phyloP scores from a whole-genome alignment of 371 early-diverging fungal species.

The Entomophthora muscae region DNA sequence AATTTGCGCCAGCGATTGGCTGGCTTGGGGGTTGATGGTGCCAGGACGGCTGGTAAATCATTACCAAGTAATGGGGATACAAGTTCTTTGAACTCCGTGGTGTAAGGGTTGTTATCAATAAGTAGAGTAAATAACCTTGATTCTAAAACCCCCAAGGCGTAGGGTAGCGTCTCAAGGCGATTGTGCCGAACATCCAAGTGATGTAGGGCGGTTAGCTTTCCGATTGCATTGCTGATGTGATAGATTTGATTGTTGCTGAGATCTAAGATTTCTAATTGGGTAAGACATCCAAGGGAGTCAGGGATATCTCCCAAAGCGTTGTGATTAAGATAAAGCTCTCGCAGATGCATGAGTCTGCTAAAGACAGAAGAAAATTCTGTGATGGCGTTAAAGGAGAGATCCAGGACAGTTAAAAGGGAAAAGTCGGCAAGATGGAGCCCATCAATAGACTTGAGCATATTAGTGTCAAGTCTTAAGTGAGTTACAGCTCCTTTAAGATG shows the following conservation, averaged over 20 bases:
- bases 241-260: neutral
- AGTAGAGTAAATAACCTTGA: conserved; percentile 8
- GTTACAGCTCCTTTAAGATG: conserved; percentile 4
- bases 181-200: conserved; percentile 7
- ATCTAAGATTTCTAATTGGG: conserved; percentile 6
- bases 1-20: conserved; percentile 1
- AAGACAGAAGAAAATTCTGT: neutral
- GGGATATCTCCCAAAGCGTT: neutral
- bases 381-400: conserved; percentile 5
- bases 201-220: conserved; percentile 3
- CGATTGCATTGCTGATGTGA: neutral
- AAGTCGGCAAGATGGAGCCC: neutral
- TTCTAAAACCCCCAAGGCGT: conserved; percentile 5
- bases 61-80: neutral
- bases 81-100: neutral
- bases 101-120: conserved; percentile 7
- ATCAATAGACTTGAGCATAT: neutral
- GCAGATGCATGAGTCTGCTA: neutral
- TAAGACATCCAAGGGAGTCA: neutral
- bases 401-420: conserved; percentile 3
- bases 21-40: neutral
- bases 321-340: conserved; percentile 6
- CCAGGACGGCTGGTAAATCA: neutral
- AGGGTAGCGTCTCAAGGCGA: neutral
- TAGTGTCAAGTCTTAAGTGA: conserved; percentile 5